Base-by-base conservation (phyloP, 306 rosid genomes). In the Abrus precatorius region DNA sequence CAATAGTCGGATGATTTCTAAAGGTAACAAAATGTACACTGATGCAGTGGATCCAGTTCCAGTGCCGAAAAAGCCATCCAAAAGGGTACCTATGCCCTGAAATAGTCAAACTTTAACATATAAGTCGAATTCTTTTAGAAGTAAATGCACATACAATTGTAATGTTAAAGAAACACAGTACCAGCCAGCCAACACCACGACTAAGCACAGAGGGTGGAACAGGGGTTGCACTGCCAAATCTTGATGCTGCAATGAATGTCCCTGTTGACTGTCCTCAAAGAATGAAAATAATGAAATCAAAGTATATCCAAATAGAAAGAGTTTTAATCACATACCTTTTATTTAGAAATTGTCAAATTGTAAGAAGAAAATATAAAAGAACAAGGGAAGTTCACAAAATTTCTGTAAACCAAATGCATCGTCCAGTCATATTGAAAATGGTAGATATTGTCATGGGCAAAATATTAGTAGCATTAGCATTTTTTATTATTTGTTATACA, bases 101-200 rank as follows among this genome's bases (percentile, higher is more conserved):
- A 85, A 80, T 75, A 50, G 55, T 77, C 61, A 74, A 69, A 65
- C 38, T 41, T 72, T 43, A 71, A 34, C 65, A 78, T 64, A 40
- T 77, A 47, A 57, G 13, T 34, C 32, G 11, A 40, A 48, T 44
- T 41, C 44, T 36, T 29, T n/a, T 34, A 27, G 55, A 62, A 33
- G 30, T 10, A 41, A 43, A 33, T 40, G 61, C 1, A 28, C 1
- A 28, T 30, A 28, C 48, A 66, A 27, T n/a, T 33, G 66, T 62
- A 64, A 40, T 32, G 67, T 72, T 47, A 29, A 45, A 5, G 77
- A 61, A 36, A 80, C 43, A 48, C 52, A 29, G 65, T 83, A 95
- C 98, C 99, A 76, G 98, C 99, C 98, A 95, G 50, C 98, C 96
- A 76, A 93, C 60, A 50, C 99, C 98, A 9, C 98, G 91, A 82